Base-by-base conservation (phyloP, 1,284 basidiomycete genomes). In the Papiliotrema terrestris region DNA sequence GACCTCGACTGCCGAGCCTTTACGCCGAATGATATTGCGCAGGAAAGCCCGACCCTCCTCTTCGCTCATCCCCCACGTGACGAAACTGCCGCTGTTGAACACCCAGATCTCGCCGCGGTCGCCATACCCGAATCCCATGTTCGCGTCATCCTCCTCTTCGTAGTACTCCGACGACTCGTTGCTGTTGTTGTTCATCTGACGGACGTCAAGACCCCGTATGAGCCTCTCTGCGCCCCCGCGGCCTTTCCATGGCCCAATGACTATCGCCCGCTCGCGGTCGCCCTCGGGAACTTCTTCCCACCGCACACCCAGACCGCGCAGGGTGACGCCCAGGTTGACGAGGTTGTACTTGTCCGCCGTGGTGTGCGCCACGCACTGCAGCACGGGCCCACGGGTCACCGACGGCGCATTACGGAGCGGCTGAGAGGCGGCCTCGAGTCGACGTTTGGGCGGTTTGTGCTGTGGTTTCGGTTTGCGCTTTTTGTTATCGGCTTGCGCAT, bases 1-100 rank as follows among this genome's bases (percentile, higher is more conserved):
- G 2, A 89, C 74, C 73, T 90, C 84, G 17, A 84, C 80, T 1
- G 80, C 79, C 0, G 80, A 74, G 5, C 81, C 35, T 76, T 66
- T 78, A 48, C 60, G 61, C 41, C 80, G 72, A 45, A 92, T 80
- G 11, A 91, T 80, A 45, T 88, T 80, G 20, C 76, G 73, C 32
- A 84, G 81, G 69, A 93, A 93, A 51, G 77, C 78, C 52, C 78
- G 78, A 0, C 87, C 89, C 47, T 88, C 88, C n/a, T 81, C 81
- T 73, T 92, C 88, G n/a, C 81, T 83, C 56, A 92, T 72, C 8
- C 90, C 90, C 91, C 91, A 94, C 59, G 86, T 89, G 3, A 94
- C 91, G 57, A 91, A 86, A 61, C 83, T 88, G 1, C 91, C 91
- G 61, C 88, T 89, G 32, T 82, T 81, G 71, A 94, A 94, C 13